These are phyloP conservation scores for Juglanconis oblonga DNA, from an alignment of 2,329 filamentous ascomycete genomes.

Conservation along the genomic window DNA sequence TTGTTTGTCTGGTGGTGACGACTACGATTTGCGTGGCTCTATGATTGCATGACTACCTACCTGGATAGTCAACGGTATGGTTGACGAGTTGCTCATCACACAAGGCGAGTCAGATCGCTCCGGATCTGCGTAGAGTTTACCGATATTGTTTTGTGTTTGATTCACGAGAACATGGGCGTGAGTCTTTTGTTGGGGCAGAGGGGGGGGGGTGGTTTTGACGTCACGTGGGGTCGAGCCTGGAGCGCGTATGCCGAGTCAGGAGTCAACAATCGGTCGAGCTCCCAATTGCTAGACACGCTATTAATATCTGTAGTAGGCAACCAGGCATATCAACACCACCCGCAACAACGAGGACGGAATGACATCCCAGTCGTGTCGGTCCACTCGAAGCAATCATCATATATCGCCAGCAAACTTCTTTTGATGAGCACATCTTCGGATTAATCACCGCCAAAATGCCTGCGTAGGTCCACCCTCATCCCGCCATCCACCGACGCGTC, in stretches of 20 bases:
- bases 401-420: not conserved
- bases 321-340: constrained; percentile 8
- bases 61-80: no score
- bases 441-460: constrained; percentile 34
- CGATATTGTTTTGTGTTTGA: not conserved
- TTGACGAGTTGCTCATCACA: not conserved
- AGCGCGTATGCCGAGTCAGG: not conserved
- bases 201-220: not conserved
- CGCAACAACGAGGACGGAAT: not conserved
- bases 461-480: constrained; percentile 34
- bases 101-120: not conserved
- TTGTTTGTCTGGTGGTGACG: not conserved
- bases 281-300: constrained; percentile 4
- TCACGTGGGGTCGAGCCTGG: constrained; percentile 5
- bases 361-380: not conserved
- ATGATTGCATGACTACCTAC: not conserved
- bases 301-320: not conserved
- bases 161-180: not conserved
- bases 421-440: not conserved
- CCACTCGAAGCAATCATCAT: not conserved
- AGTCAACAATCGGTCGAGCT: not conserved
- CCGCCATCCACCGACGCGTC: constrained; percentile 14
- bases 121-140: not conserved
- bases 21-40: not conserved
- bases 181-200: not conserved